Conservation (phyloP, 192 early-diverging fungal species). For the Geranomyces michiganensis region DNA sequence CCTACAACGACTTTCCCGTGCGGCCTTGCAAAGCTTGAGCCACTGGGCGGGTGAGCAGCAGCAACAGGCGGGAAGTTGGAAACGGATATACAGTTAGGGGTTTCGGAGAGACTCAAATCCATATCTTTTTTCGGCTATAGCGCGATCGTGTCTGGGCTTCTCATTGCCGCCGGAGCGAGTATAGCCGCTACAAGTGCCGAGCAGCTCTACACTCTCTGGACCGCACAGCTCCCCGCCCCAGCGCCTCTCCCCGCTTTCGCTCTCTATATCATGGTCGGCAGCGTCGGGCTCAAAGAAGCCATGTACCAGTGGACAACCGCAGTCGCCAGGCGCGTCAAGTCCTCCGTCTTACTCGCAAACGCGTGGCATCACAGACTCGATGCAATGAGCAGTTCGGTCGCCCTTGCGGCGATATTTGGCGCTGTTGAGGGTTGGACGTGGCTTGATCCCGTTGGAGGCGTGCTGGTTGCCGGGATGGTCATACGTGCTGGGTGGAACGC, state of each 20-base stretch:
- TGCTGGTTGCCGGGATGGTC: constrained; percentile 73
- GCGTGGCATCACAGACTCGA: constrained; percentile 89
- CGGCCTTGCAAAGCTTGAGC: constrained; percentile 51
- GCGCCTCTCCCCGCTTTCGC: constrained; percentile 46
- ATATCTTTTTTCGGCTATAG: neutral
- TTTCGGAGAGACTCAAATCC: neutral
- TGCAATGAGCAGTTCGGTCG: constrained; percentile 71
- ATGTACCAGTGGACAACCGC: constrained; percentile 72
- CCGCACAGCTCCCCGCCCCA: constrained; percentile 14
- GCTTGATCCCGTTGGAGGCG: constrained; percentile 76
- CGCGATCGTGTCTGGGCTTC: constrained; percentile 61
- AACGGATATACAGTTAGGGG: neutral
- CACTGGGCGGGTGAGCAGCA: constrained; percentile 33
- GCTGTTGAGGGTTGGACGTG: constrained; percentile 69
- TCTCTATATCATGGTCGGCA: constrained; percentile 69
- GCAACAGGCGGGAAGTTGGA: too few species aligned
- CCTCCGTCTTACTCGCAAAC: constrained; percentile 78
- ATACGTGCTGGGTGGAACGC: constrained; percentile 63
- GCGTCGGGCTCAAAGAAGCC: constrained; percentile 76
- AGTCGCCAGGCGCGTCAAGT: constrained; percentile 64
- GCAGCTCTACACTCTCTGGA: constrained; percentile 12
- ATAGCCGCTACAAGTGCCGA: constrained; percentile 42
- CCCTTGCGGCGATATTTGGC: constrained; percentile 73
- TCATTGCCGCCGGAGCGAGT: constrained; percentile 67
- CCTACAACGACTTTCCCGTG: constrained; percentile 69